Conservation (phyloP, 345 rosid genomes). For the Lumnitzera littorea region DNA sequence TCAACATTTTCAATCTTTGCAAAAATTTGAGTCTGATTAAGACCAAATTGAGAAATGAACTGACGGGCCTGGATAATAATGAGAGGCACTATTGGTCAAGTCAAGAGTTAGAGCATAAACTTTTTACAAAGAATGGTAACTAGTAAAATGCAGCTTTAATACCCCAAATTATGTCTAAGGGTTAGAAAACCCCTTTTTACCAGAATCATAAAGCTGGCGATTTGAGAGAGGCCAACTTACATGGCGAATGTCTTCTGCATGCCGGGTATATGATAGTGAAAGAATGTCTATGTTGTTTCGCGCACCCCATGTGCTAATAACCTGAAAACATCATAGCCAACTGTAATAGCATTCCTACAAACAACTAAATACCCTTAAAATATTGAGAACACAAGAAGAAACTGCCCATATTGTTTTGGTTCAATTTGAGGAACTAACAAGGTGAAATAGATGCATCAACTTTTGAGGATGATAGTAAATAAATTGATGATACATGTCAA, state of each 20-base stretch:
- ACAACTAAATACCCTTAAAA: not conserved
- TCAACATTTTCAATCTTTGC: conserved; percentile 67
- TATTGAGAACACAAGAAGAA: not conserved
- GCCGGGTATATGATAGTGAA: conserved; percentile 51
- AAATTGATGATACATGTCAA: no score
- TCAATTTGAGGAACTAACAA: no score
- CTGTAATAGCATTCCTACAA: not conserved
- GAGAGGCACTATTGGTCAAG: conserved; percentile 6
- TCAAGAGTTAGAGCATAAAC: no score
- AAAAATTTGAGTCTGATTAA: conserved; percentile 51
- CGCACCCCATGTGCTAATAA: conserved; percentile 66
- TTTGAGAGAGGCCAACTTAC: conserved; percentile 25
- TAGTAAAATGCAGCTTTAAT: no score
- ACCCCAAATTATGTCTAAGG: no score
- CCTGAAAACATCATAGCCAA: conserved; percentile 26
- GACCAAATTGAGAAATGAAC: conserved; percentile 45
- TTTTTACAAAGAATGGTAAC: not conserved
- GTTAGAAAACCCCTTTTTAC: no score
- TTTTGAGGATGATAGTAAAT: no score
- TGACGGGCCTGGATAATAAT: conserved; percentile 42
- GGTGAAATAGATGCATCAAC: no score
- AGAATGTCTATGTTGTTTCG: conserved; percentile 60
- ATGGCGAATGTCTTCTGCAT: conserved; percentile 63
- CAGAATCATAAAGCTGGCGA: not conserved
- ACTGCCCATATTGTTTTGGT: no score